Conservation (phyloP, 2,329 filamentous ascomycete genomes). For the Dryadomyces quercus-mongolicae region DNA sequence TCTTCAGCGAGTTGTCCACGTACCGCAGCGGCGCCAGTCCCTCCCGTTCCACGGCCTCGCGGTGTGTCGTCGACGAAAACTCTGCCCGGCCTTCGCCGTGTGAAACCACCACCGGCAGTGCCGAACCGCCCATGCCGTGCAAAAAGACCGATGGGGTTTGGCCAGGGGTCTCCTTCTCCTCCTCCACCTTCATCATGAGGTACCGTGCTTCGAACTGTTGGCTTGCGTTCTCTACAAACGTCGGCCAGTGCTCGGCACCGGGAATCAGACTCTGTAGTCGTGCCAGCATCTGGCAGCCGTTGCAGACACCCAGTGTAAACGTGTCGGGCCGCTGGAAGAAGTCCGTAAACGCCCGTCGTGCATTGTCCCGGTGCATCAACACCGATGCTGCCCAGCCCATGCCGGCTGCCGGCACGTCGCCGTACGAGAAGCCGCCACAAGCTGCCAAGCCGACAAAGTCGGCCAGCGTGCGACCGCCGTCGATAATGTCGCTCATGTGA, state of each 20-base stretch:
- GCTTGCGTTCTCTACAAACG: constrained; percentile 71
- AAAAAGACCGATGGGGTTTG: constrained; percentile 64
- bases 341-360: constrained; percentile 61
- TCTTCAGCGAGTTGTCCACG: constrained; percentile 65
- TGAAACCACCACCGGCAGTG: constrained; percentile 74
- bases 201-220: constrained; percentile 86
- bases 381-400: constrained; percentile 95
- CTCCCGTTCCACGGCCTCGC: constrained; percentile 45
- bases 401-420: constrained; percentile 73
- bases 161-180: constrained; percentile 42
- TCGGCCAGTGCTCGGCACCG: constrained; percentile 72
- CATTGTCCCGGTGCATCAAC: constrained; percentile 60
- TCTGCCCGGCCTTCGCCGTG: constrained; percentile 83
- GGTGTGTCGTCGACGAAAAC: constrained; percentile 44
- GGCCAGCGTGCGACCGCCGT: constrained; percentile 58
- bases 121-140: constrained; percentile 72
- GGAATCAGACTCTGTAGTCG: constrained; percentile 76
- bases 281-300: constrained; percentile 91
- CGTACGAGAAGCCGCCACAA: constrained; percentile 92
- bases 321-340: constrained; percentile 88
- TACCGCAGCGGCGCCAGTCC: constrained; percentile 71
- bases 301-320: constrained; percentile 89
- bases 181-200: constrained; percentile 66
- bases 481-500: constrained; percentile 89
- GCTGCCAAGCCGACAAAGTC: constrained; percentile 82